Evolutionary conservation across 495 filamentous ascomycete species (phyloP), one percentile per base, ranked within the genome.

Genomic region (Penicillium cinerascens): DNA sequence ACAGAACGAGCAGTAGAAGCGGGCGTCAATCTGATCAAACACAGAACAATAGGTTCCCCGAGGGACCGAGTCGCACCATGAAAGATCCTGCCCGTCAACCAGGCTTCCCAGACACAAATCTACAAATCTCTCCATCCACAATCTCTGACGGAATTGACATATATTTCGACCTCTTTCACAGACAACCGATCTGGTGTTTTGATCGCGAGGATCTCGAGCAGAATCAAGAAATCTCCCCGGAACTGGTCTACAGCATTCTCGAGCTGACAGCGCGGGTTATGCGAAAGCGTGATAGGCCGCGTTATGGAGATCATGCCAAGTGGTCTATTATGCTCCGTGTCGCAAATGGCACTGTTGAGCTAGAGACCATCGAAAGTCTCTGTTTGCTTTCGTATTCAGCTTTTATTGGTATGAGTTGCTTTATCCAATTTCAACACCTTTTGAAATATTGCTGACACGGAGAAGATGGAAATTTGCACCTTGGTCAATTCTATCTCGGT

Each of bases 181-280:
- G 74, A 42, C 74, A 78, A 41, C 74, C 74, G 13, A 71, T 78
- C 27, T 78, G 74, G 74, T 75, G 73, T 39, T 73, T 78, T 44
- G 69, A 76, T 25, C 64, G 66, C 1, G 70, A 76, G 44, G 72
- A 76, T 29, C 56, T 75, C 15, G 65, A 59, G 15, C 66, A 74
- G 13, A 55, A 60, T 18, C 63, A 60, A 16, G 61, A 54, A n/a
- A 54, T 71, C 7, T 64, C 71, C 0, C 67, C 76, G 18, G 74
- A 78, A 42, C 67, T 78, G 0, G 60, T 68, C 35, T 76, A 64
- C 43, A 72, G 72, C 18, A 69, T 78, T 17, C 58, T 78, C 2
- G 68, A 71, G 4, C 52, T 78, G 44, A 74, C 72, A 0, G 59
- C 68, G 3, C 66, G 74, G 0, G 76, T 75, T 51, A 65, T 70